phyloP scores from a whole-genome alignment of 1,284 basidiomycete species.

The Melampsora larici-populina region DNA sequence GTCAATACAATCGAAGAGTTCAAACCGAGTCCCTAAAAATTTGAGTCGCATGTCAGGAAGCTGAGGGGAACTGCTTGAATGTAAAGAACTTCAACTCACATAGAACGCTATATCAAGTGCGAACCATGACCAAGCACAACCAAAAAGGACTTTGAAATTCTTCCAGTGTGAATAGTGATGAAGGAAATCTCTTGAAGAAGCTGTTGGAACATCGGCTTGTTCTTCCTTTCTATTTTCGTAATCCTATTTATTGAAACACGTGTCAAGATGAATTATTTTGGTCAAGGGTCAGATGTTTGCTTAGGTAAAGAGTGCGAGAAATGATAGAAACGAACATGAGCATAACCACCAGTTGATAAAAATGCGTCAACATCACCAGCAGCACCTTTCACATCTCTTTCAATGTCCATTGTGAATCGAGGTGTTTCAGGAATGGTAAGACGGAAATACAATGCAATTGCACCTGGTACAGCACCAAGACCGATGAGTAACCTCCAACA shows the following conservation, averaged over 20 bases:
- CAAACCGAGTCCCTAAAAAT: slow-evolving; percentile 64
- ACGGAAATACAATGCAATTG: slow-evolving; percentile 59
- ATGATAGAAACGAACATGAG: slow-evolving; percentile 36
- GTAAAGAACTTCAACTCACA: slow-evolving; percentile 42
- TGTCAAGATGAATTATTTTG: slow-evolving; percentile 59
- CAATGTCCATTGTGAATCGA: slow-evolving; percentile 85
- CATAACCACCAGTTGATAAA: slow-evolving; percentile 59
- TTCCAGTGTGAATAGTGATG: slow-evolving; percentile 50
- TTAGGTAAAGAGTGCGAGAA: background rate
- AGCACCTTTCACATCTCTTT: slow-evolving; percentile 73
- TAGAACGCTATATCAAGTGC: slow-evolving; percentile 70
- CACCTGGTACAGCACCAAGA: slow-evolving; percentile 56
- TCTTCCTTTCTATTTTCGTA: slow-evolving; percentile 58
- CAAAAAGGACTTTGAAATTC: slow-evolving; percentile 47
- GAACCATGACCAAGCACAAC: slow-evolving; percentile 51
- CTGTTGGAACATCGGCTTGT: slow-evolving; percentile 30
- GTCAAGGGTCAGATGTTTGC: background rate
- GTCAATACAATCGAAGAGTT: slow-evolving; percentile 67
- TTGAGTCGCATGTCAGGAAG: background rate
- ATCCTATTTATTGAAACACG: slow-evolving; percentile 53
- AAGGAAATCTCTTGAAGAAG: slow-evolving; percentile 47
- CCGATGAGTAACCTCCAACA: slow-evolving; percentile 59
- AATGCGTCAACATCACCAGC: slow-evolving; percentile 66
- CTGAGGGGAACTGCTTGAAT: background rate
- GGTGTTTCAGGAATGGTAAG: slow-evolving; percentile 60